Evolutionary conservation across 1,139 yeast genomes (phyloP), one percentile per base, ranked within the genome.

Genomic region (Spencermartinsiella ligniputridi): DNA sequence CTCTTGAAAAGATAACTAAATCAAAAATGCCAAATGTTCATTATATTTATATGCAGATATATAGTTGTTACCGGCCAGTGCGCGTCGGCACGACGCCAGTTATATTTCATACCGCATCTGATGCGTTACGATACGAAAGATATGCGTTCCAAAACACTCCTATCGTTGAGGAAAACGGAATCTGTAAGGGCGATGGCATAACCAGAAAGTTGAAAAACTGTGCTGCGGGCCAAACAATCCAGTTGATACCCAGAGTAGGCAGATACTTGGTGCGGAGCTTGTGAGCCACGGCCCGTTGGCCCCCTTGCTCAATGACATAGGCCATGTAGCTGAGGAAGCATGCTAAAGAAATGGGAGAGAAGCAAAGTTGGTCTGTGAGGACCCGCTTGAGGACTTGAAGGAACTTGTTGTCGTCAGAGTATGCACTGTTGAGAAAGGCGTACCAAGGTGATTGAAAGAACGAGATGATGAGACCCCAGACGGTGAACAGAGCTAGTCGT

Each of bases 121-220:
- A 27, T 3, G 73, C 72, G 49, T 84, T 84, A 57, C 83, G 72
- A 76, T 87, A 79, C 0, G 96, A 87, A 40, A 92, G 69, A 67
- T 84, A 90, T 45, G 97, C 89, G 64, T 89, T 86, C 97, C 97
- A 89, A 35, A 88, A 69, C 22, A 89, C 94, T 24, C 95, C 88
- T n/a, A 92, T 71, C 1, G 94, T 80, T 1, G 96, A 83, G 47
- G 95, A 83, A 61, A 92, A 90, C 0, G 97, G 97, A 3, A 90
- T 95, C 63, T 92, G 97, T 54, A 81, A 76, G 50, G 76, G 75
- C 45, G 81, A 71, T 0, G 97, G 97, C 60, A 92, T 78, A 8
- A 87, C 60, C 50, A 88, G 70, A 58, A 92, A 92, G 64, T 92
- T 92, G 54, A 90, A 71, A 56, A 92, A 86, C 63, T 92, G 97